Conservation (phyloP, 371 early-diverging fungal species). For the Rhizomucor miehei region DNA sequence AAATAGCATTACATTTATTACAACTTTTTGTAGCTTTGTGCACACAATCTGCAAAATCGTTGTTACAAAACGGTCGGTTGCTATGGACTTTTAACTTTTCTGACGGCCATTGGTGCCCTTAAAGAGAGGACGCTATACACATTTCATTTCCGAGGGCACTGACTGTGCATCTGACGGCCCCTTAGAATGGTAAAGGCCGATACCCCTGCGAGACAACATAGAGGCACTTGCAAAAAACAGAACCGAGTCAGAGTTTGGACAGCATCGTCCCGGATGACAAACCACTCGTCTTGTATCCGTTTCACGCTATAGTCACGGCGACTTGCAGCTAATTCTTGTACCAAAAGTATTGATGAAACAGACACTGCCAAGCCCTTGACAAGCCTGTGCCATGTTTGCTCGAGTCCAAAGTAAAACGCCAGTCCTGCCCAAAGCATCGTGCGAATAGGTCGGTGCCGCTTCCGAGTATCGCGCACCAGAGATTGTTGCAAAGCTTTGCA, state of each 20-base stretch:
- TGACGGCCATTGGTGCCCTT: no score
- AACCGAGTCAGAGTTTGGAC: constrained; percentile 8
- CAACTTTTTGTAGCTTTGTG: no score
- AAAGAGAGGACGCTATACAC: no score
- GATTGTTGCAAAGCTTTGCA: constrained; percentile 30
- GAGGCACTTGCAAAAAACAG: constrained; percentile 1
- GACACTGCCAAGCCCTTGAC: no score
- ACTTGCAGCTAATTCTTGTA: no score
- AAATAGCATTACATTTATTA: no score
- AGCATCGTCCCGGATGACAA: constrained; percentile 20
- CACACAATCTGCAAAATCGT: no score
- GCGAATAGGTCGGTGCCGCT: background rate
- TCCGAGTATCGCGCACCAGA: constrained; percentile 17
- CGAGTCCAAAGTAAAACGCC: constrained; percentile 9
- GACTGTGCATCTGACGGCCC: no score
- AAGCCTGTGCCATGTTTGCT: background rate
- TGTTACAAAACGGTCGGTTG: no score
- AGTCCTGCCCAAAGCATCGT: constrained; percentile 2
- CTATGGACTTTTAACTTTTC: no score
- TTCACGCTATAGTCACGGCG: constrained; percentile 7
- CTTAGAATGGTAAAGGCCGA: background rate
- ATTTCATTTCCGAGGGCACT: no score
- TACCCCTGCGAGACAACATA: constrained; percentile 7
- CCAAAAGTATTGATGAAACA: no score
- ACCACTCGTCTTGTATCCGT: constrained; percentile 3